Conservation (phyloP, 208 protist species). For the Lotmaria passim region DNA sequence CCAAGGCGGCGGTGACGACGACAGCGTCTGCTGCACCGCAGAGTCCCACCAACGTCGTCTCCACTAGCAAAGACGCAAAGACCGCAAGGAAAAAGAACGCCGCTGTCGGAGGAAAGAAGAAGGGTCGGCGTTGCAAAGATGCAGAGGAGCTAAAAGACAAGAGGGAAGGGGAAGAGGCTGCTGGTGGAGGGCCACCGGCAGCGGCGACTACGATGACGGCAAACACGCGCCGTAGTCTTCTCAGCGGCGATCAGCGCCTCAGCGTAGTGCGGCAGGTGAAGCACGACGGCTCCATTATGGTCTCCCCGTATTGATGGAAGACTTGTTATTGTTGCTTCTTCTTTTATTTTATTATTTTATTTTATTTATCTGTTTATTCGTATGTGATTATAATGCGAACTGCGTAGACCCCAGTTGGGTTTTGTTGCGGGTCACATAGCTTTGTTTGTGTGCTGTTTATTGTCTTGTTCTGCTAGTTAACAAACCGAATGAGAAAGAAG, state of each 20-base stretch:
- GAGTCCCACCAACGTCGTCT: not conserved
- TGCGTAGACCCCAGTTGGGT: no score
- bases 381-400: no score
- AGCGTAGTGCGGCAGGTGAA: constrained; percentile 31
- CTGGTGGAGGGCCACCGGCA: not conserved
- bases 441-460: no score
- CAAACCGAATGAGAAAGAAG: no score
- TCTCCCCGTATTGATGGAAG: constrained; percentile 22
- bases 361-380: no score
- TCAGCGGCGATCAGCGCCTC: constrained; percentile 29
- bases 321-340: not conserved
- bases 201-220: not conserved
- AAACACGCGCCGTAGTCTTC: not conserved
- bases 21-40: not conserved
- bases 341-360: no score
- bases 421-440: not conserved
- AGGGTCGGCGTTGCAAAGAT: not conserved
- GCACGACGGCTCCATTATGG: constrained; percentile 23
- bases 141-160: not conserved
- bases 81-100: not conserved
- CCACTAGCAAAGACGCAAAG: not conserved
- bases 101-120: not conserved
- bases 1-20: not conserved
- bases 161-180: not conserved
- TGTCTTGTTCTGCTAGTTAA: no score